Evolutionary conservation across 2,329 filamentous ascomycete genomes (phyloP), one percentile per base, ranked within the genome.

Genomic region (Xylariaceae sp.): DNA sequence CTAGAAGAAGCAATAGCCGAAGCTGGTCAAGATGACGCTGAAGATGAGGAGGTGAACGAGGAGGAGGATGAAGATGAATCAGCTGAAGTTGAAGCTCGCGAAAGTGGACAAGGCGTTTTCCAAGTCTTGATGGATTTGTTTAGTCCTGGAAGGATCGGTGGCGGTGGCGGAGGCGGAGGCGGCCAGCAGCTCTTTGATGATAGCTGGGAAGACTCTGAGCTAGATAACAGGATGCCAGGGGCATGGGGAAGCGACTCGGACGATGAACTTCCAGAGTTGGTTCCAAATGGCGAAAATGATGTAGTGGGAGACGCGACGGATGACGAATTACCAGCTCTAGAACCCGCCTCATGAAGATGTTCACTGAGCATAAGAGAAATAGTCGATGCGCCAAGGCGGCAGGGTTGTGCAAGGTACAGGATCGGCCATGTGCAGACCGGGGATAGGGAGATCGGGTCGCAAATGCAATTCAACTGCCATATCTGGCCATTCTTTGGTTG

Each of bases 201-300:
- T 23, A 49, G 43, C 46, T 56, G 46, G 54, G 36, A 28, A 4
- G 56, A 58, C 6, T 56, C 45, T 0, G 58, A 46, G 17, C 14
- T 52, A 16, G 36, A 53, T 24, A 53, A 39, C 12, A 64, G 53
- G 14, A 65, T 70, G 62, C 69, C 69, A 6, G 67, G 69, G 17
- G 62, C 51, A 21, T 71, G 66, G 65, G 64, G 53, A 19, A 61
- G 58, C 14, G 62, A 66, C 28, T 59, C 61, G 16, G 61, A 59
- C 6, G 58, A 61, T 19, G 54, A 52, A 16, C 31, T 41, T 45
- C 33, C 53, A 4, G 43, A 34, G 36, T 28, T 43, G 40, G 16
- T 29, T 28, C 24, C 44, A n/a, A 26, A 31, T 31, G 24, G 17
- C 6, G 56, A 19, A 48, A 36, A 31, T 11, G 23, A 16, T 44